These are phyloP conservation scores for Brassica napus DNA, from an alignment of 345 rosid genomes.

Conservation along the genomic window DNA sequence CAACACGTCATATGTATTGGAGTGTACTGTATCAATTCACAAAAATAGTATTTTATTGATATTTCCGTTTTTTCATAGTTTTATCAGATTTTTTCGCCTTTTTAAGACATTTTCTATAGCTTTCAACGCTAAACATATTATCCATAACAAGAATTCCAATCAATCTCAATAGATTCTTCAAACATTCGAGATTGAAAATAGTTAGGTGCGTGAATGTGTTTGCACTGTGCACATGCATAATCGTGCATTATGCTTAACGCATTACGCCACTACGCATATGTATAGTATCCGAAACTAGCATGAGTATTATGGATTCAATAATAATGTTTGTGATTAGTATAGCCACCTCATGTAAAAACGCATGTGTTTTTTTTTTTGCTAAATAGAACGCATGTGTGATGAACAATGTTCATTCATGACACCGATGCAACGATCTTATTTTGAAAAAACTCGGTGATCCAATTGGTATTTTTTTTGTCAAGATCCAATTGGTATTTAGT, in stretches of 20 bases:
- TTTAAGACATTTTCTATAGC: background rate
- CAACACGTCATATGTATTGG: conserved; percentile 7
- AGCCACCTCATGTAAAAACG: too few species aligned
- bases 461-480: too few species aligned
- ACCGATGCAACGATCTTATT: too few species aligned
- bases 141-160: conserved; percentile 3
- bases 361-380: too few species aligned
- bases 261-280: background rate
- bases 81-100: background rate
- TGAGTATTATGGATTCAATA: background rate
- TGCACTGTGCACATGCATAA: background rate
- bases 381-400: too few species aligned
- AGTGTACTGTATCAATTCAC: background rate
- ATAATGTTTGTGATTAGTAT: too few species aligned
- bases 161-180: background rate
- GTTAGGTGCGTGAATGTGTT: background rate
- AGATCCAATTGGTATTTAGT: too few species aligned
- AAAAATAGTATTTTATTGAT: conserved; percentile 22
- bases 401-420: too few species aligned
- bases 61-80: conserved; percentile 3
- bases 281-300: background rate
- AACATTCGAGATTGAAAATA: background rate
- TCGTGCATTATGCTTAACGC: background rate
- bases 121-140: conserved; percentile 2
- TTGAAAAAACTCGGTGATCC: too few species aligned